A percentile compares a stretch with the other conserved stretches of the same genome.
These are phyloP conservation scores for Triticum turgidum DNA, from an alignment of 176 grass and related monocot genomes.

Conservation along the genomic window DNA sequence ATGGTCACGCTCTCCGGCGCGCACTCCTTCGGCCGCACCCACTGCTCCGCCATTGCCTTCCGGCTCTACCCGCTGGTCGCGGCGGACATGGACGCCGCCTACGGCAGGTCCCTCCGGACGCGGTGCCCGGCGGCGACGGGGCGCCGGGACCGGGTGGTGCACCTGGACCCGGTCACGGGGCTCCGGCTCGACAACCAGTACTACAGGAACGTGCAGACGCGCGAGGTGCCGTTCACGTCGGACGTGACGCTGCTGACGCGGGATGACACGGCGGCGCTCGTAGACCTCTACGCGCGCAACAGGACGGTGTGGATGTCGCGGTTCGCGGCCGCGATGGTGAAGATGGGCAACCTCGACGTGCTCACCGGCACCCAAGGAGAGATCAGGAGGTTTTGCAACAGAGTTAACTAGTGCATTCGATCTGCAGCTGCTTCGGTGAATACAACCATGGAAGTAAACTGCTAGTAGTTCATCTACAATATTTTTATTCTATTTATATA, in stretches of 20 bases:
- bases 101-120: background rate
- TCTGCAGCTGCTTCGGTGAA: background rate
- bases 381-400: conserved; percentile 34
- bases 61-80: conserved; percentile 24
- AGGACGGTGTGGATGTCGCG: background rate
- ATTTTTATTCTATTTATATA: background rate
- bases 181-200: conserved; percentile 52
- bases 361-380: conserved; percentile 50
- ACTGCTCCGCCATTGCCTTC: conserved; percentile 35
- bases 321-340: conserved; percentile 65
- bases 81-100: conserved; percentile 6
- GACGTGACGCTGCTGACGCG: conserved; percentile 43
- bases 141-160: conserved; percentile 34
- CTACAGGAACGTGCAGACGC: conserved; percentile 45
- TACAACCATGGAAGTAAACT: background rate
- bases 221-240: conserved; percentile 44
- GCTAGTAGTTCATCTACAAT: background rate
- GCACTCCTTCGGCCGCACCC: conserved; percentile 41
- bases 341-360: conserved; percentile 65
- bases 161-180: conserved; percentile 33
- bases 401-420: background rate
- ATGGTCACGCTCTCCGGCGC: conserved; percentile 51
- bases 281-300: conserved; percentile 37
- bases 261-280: conserved; percentile 47
- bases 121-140: conserved; percentile 27